These are phyloP conservation scores for Phytophthora multivora DNA, from an alignment of 352 stramenopile species.

Conservation along the genomic window DNA sequence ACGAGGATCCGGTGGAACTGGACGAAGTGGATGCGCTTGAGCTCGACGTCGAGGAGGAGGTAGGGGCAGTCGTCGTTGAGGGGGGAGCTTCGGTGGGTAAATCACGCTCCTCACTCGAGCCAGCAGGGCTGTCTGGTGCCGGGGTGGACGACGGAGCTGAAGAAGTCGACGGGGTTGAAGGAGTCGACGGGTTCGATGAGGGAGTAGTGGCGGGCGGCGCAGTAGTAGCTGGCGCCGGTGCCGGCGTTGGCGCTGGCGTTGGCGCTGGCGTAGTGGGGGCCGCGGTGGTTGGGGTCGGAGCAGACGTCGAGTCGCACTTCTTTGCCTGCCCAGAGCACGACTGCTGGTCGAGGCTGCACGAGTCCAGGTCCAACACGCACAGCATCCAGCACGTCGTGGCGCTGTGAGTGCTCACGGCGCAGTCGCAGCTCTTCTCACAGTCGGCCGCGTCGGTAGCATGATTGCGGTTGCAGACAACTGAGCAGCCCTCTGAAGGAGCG, in stretches of 20 bases:
- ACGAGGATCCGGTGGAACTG: background rate
- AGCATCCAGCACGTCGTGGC: conserved; percentile 59
- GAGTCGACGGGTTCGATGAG: background rate
- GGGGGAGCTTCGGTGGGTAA: background rate
- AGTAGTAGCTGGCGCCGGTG: conserved; percentile 3
- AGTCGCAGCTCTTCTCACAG: conserved; percentile 37
- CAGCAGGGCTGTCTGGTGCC: conserved; percentile 1
- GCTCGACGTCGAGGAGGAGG: conserved; percentile 4
- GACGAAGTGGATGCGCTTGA: too few species aligned
- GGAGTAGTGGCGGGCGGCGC: background rate
- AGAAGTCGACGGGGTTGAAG: conserved; percentile 12
- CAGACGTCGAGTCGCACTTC: conserved; percentile 30
- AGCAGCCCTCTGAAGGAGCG: conserved; percentile 33
- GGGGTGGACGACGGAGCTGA: conserved; percentile 6
- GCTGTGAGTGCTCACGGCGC: conserved; percentile 25
- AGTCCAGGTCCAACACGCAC: conserved; percentile 51
- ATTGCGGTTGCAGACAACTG: conserved; percentile 46
- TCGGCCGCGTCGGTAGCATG: conserved; percentile 27
- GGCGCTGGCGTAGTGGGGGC: conserved; percentile 11
- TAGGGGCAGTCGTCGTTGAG: conserved; percentile 9
- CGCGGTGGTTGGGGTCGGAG: conserved; percentile 13
- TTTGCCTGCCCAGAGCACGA: conserved; percentile 44
- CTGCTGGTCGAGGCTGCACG: conserved; percentile 32
- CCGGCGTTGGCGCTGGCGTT: conserved; percentile 2
- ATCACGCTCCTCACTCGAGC: conserved; percentile 10